phyloP scores from a whole-genome alignment of 1,139 yeast species.

The Hemisphaericaspora xylofermentans region DNA sequence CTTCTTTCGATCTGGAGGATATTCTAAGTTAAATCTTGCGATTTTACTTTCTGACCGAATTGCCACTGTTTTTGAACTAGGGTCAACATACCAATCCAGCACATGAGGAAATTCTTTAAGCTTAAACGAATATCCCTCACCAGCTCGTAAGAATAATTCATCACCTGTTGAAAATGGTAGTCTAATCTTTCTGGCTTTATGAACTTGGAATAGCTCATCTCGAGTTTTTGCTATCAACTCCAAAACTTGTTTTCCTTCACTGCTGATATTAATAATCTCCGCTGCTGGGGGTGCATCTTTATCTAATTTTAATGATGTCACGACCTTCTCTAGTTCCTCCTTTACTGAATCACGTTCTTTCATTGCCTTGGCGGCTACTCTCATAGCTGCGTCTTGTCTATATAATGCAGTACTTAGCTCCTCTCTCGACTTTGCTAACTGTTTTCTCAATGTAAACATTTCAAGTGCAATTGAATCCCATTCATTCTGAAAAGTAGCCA shows the following conservation, averaged over 20 bases:
- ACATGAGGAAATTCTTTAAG: not conserved
- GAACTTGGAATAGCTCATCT: slow-evolving; percentile 38
- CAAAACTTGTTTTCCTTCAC: slow-evolving; percentile 18
- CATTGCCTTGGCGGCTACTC: slow-evolving; percentile 76
- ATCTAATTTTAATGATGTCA: slow-evolving; percentile 20
- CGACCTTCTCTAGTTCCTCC: slow-evolving; percentile 52
- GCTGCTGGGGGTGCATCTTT: not conserved
- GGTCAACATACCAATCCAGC: not conserved
- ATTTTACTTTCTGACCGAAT: not conserved
- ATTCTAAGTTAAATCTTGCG: not conserved
- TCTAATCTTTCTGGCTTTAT: slow-evolving; percentile 41
- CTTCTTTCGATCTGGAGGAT: not conserved
- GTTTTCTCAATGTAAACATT: slow-evolving; percentile 72
- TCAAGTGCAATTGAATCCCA: slow-evolving; percentile 91
- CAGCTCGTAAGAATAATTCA: slow-evolving; percentile 3
- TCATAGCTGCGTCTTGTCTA: slow-evolving; percentile 85
- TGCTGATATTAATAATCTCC: slow-evolving; percentile 1
- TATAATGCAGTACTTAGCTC: slow-evolving; percentile 78
- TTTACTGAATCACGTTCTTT: slow-evolving; percentile 75
- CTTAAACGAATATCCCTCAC: not conserved
- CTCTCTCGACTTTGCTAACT: slow-evolving; percentile 61
- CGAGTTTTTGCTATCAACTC: slow-evolving; percentile 33
- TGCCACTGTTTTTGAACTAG: not conserved
- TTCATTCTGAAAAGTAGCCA: slow-evolving; percentile 77
- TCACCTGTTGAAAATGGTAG: slow-evolving; percentile 25